A percentile compares a stretch with the other conserved stretches of the same genome.
phyloP scores from a whole-genome alignment of 139 green algal genomes.

The Pleodorina starrii region DNA sequence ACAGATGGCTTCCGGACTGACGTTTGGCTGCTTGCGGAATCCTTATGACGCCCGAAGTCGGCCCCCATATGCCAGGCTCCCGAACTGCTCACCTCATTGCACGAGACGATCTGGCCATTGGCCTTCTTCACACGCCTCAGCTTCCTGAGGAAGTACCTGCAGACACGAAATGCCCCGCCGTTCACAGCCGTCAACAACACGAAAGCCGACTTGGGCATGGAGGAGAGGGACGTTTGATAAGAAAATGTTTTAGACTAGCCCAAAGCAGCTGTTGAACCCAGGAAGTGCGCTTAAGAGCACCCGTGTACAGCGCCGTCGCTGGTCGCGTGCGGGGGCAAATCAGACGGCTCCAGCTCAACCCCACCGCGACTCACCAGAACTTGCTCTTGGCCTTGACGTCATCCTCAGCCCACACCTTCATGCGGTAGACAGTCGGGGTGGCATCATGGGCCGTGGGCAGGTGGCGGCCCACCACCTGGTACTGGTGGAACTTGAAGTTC shows the following conservation, averaged over 20 bases:
- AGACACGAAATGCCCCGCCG: neutral
- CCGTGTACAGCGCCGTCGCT: slow-evolving; percentile 12
- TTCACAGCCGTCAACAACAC: slow-evolving; percentile 21
- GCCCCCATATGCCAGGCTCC: too few species aligned
- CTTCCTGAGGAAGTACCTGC: slow-evolving; percentile 99
- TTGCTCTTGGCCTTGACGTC: slow-evolving; percentile 95
- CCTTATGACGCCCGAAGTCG: too few species aligned
- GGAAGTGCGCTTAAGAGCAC: neutral
- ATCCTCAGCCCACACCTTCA: slow-evolving; percentile 99
- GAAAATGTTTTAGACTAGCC: too few species aligned
- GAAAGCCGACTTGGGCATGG: too few species aligned
- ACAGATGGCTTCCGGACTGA: too few species aligned
- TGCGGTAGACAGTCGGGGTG: slow-evolving; percentile 95
- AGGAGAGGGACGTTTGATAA: too few species aligned
- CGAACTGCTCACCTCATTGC: slow-evolving; percentile 90
- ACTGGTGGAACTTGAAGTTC: slow-evolving; percentile 96
- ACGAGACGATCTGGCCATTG: slow-evolving; percentile 97
- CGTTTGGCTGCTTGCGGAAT: too few species aligned
- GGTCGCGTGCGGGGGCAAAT: neutral
- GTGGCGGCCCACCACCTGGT: slow-evolving; percentile 98
- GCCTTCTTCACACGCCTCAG: slow-evolving; percentile 99
- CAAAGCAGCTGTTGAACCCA: too few species aligned
- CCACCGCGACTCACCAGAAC: slow-evolving; percentile 93
- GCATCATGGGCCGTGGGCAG: slow-evolving; percentile 91
- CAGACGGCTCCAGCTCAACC: neutral